Conservation (phyloP, 148 eudicot species). For the Rhododendron simsii region DNA sequence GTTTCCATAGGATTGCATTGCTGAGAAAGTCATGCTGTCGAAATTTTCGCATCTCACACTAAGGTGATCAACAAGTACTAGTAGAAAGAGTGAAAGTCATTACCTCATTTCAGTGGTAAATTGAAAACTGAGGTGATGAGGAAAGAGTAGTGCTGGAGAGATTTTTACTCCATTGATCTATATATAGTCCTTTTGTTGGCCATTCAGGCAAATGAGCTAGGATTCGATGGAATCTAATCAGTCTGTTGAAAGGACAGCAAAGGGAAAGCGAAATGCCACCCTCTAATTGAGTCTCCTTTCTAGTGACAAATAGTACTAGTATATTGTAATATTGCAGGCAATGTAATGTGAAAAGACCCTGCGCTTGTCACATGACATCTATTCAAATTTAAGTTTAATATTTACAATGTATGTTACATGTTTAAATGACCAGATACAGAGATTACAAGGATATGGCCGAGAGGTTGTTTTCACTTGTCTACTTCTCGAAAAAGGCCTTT, state of each 20-base stretch:
- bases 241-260: constrained; percentile 10
- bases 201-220: background rate
- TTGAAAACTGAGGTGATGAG: background rate
- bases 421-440: background rate
- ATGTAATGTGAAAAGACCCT: background rate
- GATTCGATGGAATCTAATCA: background rate
- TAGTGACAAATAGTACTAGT: background rate
- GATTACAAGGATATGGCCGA: background rate
- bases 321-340: background rate
- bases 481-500: background rate
- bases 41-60: background rate
- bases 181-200: background rate
- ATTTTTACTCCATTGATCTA: background rate
- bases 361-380: background rate
- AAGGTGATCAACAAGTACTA: background rate
- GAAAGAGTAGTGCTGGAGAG: background rate
- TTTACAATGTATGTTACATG: background rate
- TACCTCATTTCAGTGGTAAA: background rate
- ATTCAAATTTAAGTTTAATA: too few relatives aligned
- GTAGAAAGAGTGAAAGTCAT: background rate
- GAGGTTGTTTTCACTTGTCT: background rate
- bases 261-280: constrained; percentile 17
- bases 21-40: constrained; percentile 20
- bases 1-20: constrained; percentile 11
- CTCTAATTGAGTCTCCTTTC: background rate